Evolutionary conservation across 2,329 filamentous ascomycete species (phyloP), one percentile per base, ranked within the genome.

Genomic region (Cladophialophora yegresii): DNA sequence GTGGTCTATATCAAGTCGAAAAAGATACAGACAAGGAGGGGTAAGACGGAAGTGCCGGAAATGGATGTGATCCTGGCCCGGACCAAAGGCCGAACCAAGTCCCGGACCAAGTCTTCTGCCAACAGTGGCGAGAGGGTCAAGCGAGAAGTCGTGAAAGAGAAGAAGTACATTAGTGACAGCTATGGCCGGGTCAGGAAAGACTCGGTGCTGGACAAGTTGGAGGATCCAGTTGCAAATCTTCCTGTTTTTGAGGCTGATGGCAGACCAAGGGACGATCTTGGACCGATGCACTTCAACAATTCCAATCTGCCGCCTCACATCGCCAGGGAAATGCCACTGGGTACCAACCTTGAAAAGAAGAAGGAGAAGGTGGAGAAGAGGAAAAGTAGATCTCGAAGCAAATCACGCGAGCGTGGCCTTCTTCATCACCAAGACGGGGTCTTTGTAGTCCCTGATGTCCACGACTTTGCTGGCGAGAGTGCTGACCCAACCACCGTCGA

Each of bases 231-330:
- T 33, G 60, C 62, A 12, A 69, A 65, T 40, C 54, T 65, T 7
- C 54, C 61, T 5, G 55, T 70, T 16, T 71, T 71, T 23, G 62
- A 68, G 33, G 22, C 20, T 1, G 63, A 69, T 49, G 69, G 69
- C 22, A 67, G 62, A 40, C 69, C 69, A 23, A 59, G 66, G 43
- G 65, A 67, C 32, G 61, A 68, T 12, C 53, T 62, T 20, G 69
- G 69, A 13, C 63, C 68, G 12, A 63, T 68, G 16, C 56, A 67
- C 22, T 71, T 67, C 58, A 61, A 63, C 23, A 66, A 64, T 54
- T 61, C 64, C 20, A 62, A 62, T 8, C 64, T 71, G 16, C 69
- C 68, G n/a, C 66, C 67, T 20, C 63, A 70, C n/a, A 71, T 70
- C 36, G 61, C 64, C 4, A 49, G 58, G 32, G 69, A 71, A 22